phyloP scores from a whole-genome alignment of 768 basidiomycete genomes.

The Cystoderma amianthinum region DNA sequence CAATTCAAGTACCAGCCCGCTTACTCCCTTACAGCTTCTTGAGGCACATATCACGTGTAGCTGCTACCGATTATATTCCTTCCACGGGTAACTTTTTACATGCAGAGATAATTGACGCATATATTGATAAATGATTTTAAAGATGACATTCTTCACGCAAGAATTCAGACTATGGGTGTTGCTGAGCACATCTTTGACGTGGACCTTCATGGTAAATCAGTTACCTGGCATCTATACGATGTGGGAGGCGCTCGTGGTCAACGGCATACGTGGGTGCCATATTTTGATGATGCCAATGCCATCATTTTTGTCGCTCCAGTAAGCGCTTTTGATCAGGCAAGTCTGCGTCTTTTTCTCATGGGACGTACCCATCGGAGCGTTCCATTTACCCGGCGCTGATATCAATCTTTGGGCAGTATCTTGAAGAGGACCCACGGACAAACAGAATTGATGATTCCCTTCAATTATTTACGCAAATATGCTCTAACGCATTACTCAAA shows the following conservation, averaged over 20 bases:
- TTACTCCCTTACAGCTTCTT: conserved; percentile 64
- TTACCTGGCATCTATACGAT: conserved; percentile 70
- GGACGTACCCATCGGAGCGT: too few relatives aligned
- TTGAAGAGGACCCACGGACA: conserved; percentile 80
- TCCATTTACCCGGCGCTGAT: background rate
- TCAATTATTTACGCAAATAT: conserved; percentile 84
- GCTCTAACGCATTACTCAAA: conserved; percentile 74
- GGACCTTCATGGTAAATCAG: conserved; percentile 68
- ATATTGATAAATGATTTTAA: conserved; percentile 15
- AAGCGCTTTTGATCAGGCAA: conserved; percentile 73
- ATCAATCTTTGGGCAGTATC: conserved; percentile 41
- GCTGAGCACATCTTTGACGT: conserved; percentile 82
- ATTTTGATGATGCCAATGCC: conserved; percentile 70
- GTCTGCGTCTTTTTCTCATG: conserved; percentile 5
- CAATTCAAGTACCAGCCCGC: conserved; percentile 8
- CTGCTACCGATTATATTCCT: conserved; percentile 63
- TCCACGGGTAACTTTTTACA: conserved; percentile 50
- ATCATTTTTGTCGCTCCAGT: conserved; percentile 78
- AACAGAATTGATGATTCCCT: conserved; percentile 85
- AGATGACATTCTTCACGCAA: conserved; percentile 88
- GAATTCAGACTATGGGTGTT: conserved; percentile 87
- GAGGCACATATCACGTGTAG: conserved; percentile 64
- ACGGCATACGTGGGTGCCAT: conserved; percentile 75
- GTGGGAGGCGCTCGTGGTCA: conserved; percentile 70
- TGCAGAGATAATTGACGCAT: conserved; percentile 13